phyloP scores from a whole-genome alignment of 202 grass and related monocot genomes.

The Eragrostis tef region DNA sequence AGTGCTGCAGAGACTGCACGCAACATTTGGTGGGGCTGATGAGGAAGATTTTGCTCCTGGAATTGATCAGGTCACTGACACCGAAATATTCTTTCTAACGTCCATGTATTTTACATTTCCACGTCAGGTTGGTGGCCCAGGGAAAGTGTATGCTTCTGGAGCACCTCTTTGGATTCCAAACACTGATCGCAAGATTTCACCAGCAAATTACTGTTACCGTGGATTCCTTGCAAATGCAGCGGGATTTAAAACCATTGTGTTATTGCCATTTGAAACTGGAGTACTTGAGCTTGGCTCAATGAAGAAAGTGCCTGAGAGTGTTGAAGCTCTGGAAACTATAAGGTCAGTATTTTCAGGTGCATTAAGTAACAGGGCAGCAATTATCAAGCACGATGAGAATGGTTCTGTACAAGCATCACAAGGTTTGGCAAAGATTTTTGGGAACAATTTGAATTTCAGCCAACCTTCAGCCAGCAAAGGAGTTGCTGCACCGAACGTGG shows the following conservation, averaged over 20 bases:
- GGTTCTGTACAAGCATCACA: not conserved
- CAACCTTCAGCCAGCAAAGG: constrained; percentile 9
- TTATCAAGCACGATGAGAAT: constrained; percentile 46
- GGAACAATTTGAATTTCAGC: constrained; percentile 66
- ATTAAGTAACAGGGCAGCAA: not conserved
- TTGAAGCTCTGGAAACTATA: constrained; percentile 50
- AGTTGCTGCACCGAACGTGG: constrained; percentile 40
- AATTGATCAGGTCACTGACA: constrained; percentile 65
- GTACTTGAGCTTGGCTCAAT: constrained; percentile 69
- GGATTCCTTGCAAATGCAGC: constrained; percentile 57
- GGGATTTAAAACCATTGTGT: constrained; percentile 58
- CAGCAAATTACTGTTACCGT: constrained; percentile 59
- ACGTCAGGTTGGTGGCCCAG: constrained; percentile 53
- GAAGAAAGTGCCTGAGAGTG: constrained; percentile 46
- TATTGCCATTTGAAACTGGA: constrained; percentile 62
- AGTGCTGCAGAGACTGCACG: constrained; percentile 54
- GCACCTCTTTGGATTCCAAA: constrained; percentile 61
- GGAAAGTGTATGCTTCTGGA: constrained; percentile 47
- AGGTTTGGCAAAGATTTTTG: constrained; percentile 56
- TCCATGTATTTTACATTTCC: constrained; percentile 76
- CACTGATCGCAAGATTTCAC: constrained; percentile 26
- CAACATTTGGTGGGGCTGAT: constrained; percentile 53
- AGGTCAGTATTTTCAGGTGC: constrained; percentile 55
- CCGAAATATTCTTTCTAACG: constrained; percentile 65
- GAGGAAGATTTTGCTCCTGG: constrained; percentile 59